These are phyloP conservation scores for Nakazawaea wickerhamii DNA, from an alignment of 805 yeast genomes.

Conservation along the genomic window DNA sequence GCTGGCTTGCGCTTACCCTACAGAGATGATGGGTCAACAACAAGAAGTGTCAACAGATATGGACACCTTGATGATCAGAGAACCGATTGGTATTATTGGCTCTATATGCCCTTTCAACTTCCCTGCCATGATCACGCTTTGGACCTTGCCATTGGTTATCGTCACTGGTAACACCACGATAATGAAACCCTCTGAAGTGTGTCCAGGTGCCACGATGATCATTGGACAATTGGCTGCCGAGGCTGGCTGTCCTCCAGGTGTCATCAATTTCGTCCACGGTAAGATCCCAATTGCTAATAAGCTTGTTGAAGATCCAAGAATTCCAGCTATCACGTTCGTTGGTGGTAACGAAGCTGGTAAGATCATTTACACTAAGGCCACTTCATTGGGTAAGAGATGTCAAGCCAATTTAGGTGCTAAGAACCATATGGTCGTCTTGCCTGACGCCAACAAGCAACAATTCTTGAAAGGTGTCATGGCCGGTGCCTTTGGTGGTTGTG, in stretches of 20 bases:
- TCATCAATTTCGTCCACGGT: slow-evolving; percentile 69
- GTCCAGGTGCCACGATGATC: slow-evolving; percentile 74
- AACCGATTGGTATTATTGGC: slow-evolving; percentile 71
- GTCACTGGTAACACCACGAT: slow-evolving; percentile 73
- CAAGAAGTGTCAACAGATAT: slow-evolving; percentile 67
- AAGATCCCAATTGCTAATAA: slow-evolving; percentile 66
- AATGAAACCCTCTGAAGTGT: slow-evolving; percentile 66
- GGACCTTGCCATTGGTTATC: slow-evolving; percentile 58
- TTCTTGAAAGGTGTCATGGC: slow-evolving; percentile 63
- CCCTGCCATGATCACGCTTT: slow-evolving; percentile 79
- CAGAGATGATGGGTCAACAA: slow-evolving; percentile 57
- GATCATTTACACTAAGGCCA: slow-evolving; percentile 62
- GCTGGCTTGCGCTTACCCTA: slow-evolving; percentile 61
- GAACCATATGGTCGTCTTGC: slow-evolving; percentile 71
- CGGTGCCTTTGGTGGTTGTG: slow-evolving; percentile 82
- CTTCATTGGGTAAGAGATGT: slow-evolving; percentile 66
- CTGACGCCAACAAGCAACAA: slow-evolving; percentile 64
- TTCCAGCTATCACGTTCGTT: slow-evolving; percentile 73
- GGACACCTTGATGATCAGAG: slow-evolving; percentile 75
- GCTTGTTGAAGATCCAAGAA: slow-evolving; percentile 64
- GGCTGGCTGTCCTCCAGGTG: slow-evolving; percentile 77
- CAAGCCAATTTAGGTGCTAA: slow-evolving; percentile 79
- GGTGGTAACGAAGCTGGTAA: slow-evolving; percentile 78
- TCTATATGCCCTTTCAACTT: slow-evolving; percentile 79
- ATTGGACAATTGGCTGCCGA: slow-evolving; percentile 66